Evolutionary conservation across 805 yeast species (phyloP).

Genomic region (Yarrowia alimentaria): DNA sequence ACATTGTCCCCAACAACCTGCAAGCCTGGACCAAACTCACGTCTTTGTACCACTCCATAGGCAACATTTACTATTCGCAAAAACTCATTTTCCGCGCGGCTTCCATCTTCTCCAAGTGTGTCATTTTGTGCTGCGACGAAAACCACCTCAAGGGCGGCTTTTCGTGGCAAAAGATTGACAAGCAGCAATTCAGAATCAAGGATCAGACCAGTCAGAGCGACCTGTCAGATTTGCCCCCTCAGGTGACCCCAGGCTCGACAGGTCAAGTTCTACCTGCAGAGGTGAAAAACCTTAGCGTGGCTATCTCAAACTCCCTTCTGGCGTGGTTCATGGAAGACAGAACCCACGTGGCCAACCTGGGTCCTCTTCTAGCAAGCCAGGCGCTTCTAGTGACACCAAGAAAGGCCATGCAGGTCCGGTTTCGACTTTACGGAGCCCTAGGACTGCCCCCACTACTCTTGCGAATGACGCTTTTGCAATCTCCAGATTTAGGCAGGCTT

Average conservation of each 20-base stretch:
- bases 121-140: conserved; percentile 26
- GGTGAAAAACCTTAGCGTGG: neutral
- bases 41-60: conserved; percentile 35
- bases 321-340: conserved; percentile 20
- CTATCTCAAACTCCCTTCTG: conserved; percentile 2
- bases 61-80: conserved; percentile 33
- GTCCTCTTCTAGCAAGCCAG: neutral
- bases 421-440: conserved; percentile 11
- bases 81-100: conserved; percentile 10
- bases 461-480: conserved; percentile 1
- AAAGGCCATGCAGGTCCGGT: conserved; percentile 22
- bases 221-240: neutral
- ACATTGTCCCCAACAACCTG: conserved; percentile 8
- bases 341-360: neutral
- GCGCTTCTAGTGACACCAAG: neutral
- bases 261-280: neutral
- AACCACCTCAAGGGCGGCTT: neutral
- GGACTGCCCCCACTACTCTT: conserved; percentile 18
- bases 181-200: neutral
- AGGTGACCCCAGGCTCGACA: too few species aligned
- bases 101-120: conserved; percentile 34
- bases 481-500: conserved; percentile 4
- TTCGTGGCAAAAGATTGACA: neutral
- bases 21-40: conserved; percentile 32
- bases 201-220: too few species aligned